Percentiles rank a stretch among this genome's conserved stretches.
These are phyloP conservation scores for Termitomyces sp. DNA, from an alignment of 768 basidiomycete genomes.

Conservation along the genomic window DNA sequence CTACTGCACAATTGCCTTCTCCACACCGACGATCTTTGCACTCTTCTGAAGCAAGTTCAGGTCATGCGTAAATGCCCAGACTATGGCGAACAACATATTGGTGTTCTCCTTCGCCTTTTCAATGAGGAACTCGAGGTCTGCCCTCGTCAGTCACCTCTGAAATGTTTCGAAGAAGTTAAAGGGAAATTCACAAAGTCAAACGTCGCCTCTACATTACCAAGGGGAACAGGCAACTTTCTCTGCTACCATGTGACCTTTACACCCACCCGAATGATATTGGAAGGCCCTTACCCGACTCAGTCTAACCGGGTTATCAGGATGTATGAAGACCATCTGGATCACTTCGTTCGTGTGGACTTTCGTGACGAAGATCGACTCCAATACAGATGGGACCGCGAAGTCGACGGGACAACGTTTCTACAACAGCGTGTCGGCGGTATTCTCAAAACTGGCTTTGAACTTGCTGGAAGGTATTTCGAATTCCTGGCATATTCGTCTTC, in stretches of 20 bases:
- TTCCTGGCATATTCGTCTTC: constrained; percentile 83
- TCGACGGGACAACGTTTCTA: constrained; percentile 54
- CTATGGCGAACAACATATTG: constrained; percentile 26
- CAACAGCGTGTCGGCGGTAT: constrained; percentile 50
- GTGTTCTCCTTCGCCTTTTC: constrained; percentile 51
- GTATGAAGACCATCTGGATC: constrained; percentile 52
- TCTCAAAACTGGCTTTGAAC: constrained; percentile 57
- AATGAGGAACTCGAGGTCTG: constrained; percentile 40
- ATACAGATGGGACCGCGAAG: constrained; percentile 64
- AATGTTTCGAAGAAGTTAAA: constrained; percentile 38
- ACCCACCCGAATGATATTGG: constrained; percentile 66
- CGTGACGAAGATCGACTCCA: constrained; percentile 77
- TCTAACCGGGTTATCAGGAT: constrained; percentile 77
- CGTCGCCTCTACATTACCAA: constrained; percentile 17
- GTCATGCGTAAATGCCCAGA: constrained; percentile 23
- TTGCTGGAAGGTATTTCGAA: constrained; percentile 69
- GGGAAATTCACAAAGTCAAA: constrained; percentile 19
- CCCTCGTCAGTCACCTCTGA: constrained; percentile 30
- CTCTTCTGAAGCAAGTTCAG: constrained; percentile 39
- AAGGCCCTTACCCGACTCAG: constrained; percentile 71
- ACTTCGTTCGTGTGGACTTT: constrained; percentile 81
- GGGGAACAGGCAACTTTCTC: constrained; percentile 36
- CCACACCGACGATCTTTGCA: constrained; percentile 50
- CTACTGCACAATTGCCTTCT: constrained; percentile 58
- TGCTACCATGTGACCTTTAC: constrained; percentile 76